Percentiles rank a stretch among this genome's conserved stretches.
phyloP scores from a whole-genome alignment of 768 basidiomycete genomes.

The Ephemerocybe angulata region DNA sequence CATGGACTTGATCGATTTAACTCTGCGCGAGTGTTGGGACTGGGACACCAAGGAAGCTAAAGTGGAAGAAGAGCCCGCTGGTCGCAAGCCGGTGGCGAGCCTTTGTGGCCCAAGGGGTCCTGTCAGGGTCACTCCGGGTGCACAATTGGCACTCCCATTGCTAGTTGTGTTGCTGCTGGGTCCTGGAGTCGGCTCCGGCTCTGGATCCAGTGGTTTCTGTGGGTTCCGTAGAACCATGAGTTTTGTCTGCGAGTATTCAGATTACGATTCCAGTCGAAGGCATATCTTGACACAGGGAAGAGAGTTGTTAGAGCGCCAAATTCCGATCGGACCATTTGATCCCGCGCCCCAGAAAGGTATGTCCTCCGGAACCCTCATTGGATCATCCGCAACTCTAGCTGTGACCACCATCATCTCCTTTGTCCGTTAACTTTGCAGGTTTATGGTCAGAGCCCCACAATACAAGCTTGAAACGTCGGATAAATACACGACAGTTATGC shows the following conservation, averaged over 20 bases:
- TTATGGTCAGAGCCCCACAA: not conserved
- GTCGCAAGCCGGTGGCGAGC: not conserved
- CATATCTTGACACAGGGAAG: not conserved
- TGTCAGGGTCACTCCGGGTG: not conserved
- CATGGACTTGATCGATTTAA: constrained; percentile 4
- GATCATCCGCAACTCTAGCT: not conserved
- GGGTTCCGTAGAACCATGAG: no score
- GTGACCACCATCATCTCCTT: not conserved
- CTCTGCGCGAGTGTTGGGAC: not conserved
- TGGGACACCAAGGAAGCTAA: constrained; percentile 7
- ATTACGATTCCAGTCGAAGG: no score
- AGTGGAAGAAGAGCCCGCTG: constrained; percentile 5
- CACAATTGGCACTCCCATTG: not conserved
- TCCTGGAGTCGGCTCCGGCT: not conserved
- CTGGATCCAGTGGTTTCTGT: no score
- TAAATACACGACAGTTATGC: no score
- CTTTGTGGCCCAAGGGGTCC: not conserved
- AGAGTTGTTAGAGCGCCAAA: not conserved
- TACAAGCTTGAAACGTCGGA: not conserved
- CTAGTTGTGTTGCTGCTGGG: not conserved
- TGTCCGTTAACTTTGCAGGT: not conserved
- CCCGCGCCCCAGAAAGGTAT: not conserved
- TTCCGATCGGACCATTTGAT: not conserved
- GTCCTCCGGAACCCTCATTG: no score
- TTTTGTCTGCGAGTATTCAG: no score